Percentiles rank a stretch among this genome's conserved stretches.
phyloP scores from a whole-genome alignment of 2,329 filamentous ascomycete species.

The Apiospora aurea region DNA sequence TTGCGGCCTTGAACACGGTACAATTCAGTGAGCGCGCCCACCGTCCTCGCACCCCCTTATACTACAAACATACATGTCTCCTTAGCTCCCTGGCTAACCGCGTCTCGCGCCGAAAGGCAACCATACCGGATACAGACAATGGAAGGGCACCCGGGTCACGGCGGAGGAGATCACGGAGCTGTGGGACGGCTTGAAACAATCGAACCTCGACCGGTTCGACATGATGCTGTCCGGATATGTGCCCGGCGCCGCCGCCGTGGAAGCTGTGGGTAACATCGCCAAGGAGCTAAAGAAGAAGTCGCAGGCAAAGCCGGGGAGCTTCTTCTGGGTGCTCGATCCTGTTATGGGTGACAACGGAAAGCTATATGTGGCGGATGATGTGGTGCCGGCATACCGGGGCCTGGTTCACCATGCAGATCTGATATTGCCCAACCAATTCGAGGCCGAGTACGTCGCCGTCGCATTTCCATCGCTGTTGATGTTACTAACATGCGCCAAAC shows the following conservation, averaged over 20 bases:
- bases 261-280: slow-evolving; percentile 84
- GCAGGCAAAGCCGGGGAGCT: slow-evolving; percentile 68
- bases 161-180: slow-evolving; percentile 84
- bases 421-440: slow-evolving; percentile 95
- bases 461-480: not conserved
- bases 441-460: slow-evolving; percentile 79
- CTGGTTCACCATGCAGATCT: slow-evolving; percentile 84
- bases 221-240: slow-evolving; percentile 96
- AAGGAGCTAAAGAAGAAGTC: slow-evolving; percentile 77
- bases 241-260: slow-evolving; percentile 83
- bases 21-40: slow-evolving; percentile 79
- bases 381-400: slow-evolving; percentile 87
- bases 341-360: slow-evolving; percentile 97
- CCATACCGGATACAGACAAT: slow-evolving; percentile 90
- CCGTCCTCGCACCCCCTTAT: not conserved
- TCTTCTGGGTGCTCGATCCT: slow-evolving; percentile 97
- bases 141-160: slow-evolving; percentile 83
- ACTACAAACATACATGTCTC: not conserved
- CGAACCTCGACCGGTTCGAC: slow-evolving; percentile 86
- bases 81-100: slow-evolving; percentile 25
- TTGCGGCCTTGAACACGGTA: slow-evolving; percentile 93
- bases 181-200: slow-evolving; percentile 84
- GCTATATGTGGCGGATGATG: slow-evolving; percentile 89
- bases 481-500: not conserved
- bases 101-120: slow-evolving; percentile 69